A percentile compares a stretch with the other conserved stretches of the same genome.
Conservation (phyloP, 2,329 filamentous ascomycete genomes). For the Aspergillus pseudoglaucus region DNA sequence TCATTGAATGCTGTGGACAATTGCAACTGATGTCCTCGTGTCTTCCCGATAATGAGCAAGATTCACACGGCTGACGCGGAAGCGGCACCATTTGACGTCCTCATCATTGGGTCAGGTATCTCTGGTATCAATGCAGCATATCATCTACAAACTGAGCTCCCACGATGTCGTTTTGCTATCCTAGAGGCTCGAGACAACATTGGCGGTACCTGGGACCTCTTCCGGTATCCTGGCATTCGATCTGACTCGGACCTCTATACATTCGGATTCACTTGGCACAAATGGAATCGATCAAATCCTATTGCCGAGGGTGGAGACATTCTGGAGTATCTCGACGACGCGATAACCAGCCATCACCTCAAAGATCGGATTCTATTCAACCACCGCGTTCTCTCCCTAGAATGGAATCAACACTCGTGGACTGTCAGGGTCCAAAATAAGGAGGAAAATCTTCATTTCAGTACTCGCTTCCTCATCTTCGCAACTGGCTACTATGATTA, state of each 20-base stretch:
- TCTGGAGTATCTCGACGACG: constrained; percentile 45
- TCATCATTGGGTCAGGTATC: constrained; percentile 46
- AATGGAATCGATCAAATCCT: constrained; percentile 49
- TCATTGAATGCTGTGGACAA: background rate
- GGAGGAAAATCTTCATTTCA: constrained; percentile 34
- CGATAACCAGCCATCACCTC: constrained; percentile 44
- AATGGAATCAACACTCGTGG: constrained; percentile 38
- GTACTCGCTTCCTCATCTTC: constrained; percentile 45
- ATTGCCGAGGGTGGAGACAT: constrained; percentile 48
- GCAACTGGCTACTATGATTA: constrained; percentile 68
- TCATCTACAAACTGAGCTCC: constrained; percentile 34
- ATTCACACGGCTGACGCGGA: background rate
- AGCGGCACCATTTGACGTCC: constrained; percentile 6
- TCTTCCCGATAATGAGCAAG: background rate
- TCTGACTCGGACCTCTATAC: constrained; percentile 54
- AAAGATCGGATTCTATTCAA: constrained; percentile 46
- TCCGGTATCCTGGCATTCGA: constrained; percentile 53
- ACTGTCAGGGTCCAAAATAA: constrained; percentile 41
- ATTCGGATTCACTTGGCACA: constrained; percentile 59
- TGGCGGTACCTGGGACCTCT: constrained; percentile 50
- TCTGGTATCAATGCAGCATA: constrained; percentile 48
- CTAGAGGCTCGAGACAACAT: constrained; percentile 43
- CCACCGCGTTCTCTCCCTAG: constrained; percentile 41
- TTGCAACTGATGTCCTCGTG: background rate
- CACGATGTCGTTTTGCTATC: constrained; percentile 39